Base-by-base conservation (phyloP, 257 asterid species). In the Nicotiana tomentosiformis region DNA sequence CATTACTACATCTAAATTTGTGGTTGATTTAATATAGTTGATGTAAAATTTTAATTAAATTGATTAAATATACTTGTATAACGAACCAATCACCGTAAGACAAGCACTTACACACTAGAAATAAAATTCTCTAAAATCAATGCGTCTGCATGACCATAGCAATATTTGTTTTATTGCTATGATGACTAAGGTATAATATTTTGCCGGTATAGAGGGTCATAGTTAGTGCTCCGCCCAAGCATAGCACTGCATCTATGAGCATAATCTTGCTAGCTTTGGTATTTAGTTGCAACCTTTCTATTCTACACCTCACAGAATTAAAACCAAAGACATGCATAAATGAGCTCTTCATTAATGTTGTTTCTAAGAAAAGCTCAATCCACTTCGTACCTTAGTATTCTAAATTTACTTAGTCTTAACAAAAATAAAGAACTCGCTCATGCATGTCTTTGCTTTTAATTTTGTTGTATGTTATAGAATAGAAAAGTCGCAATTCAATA, bases 1-100 rank as follows among this genome's bases (percentile, higher is more conserved):
- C 62, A 58, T 4, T 12, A 2, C 8, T 10, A 10, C 1, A 0
- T 10, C 5, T 7, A 39, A 2, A 39, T 39, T 39, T 70, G 3
- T 30, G 7, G 29, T 4, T 23, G 49, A 39, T 6, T 39, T 39
- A 12, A 46, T 23, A 0, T 0, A 51, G 1, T 16, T 51, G 0
- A 7, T 1, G 5, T 30, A 15, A 55, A 55, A 4, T 16, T 3
- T 0, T 5, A 7, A 39, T 56, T 56, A 46, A 49, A 11, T 15
- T 16, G 49, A 1, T 66, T 18, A 20, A 4, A 7, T 30, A 32
- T 80, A 93, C 97, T 91, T 90, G 92, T 9, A 84, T 11, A 17
- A 90, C 85, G 87, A 87, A 91, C 97, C 97, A 92, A 43, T 80
- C 0, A 2, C 89, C 94, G 49, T 85, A 90, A 32, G 89, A 86